These are phyloP conservation scores for Paraleonurus japonicus DNA, from an alignment of 257 asterid species.

Conservation along the genomic window DNA sequence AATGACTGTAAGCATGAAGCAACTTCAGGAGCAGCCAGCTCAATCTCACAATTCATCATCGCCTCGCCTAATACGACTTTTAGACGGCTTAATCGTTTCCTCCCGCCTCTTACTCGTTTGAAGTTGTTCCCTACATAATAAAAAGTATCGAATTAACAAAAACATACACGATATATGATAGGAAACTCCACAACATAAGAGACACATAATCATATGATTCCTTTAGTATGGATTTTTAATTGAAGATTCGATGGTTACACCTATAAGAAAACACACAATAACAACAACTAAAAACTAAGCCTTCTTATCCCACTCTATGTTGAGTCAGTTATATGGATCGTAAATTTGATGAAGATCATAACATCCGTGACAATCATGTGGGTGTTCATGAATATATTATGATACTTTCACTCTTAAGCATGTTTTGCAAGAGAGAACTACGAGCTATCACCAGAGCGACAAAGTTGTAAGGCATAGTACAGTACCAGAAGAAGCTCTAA, in stretches of 20 bases:
- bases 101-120: slow-evolving; percentile 51
- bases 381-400: too few relatives aligned
- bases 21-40: slow-evolving; percentile 54
- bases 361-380: too few relatives aligned
- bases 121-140: slow-evolving; percentile 55
- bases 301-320: not conserved
- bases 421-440: not conserved
- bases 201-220: not conserved
- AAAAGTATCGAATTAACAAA: not conserved
- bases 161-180: not conserved
- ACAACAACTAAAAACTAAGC: not conserved
- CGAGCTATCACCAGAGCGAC: not conserved
- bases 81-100: slow-evolving; percentile 41
- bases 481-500: slow-evolving; percentile 1
- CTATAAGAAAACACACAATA: not conserved
- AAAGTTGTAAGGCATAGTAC: not conserved
- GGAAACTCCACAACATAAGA: not conserved
- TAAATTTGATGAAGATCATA: too few relatives aligned
- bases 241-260: not conserved
- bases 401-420: too few relatives aligned
- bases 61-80: slow-evolving; percentile 50
- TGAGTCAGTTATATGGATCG: not conserved
- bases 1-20: slow-evolving; percentile 48
- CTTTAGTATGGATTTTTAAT: too few relatives aligned
- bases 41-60: slow-evolving; percentile 67